phyloP scores from a whole-genome alignment of 2,329 filamentous ascomycete genomes.

The Venturia nashicola region DNA sequence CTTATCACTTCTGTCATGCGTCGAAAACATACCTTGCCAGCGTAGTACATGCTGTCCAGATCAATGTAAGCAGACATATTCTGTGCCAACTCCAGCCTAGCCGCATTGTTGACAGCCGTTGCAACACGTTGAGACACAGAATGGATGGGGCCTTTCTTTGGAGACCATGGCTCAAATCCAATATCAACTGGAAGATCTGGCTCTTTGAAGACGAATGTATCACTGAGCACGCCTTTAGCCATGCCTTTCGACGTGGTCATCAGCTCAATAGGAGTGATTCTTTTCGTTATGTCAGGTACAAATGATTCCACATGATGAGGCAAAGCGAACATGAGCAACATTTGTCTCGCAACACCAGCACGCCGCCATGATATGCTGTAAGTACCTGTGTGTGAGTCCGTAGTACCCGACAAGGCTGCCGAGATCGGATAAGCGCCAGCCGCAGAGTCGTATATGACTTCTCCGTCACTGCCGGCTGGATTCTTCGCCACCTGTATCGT shows the following conservation, averaged over 20 bases:
- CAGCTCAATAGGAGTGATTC: constrained; percentile 35
- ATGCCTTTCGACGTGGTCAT: constrained; percentile 75
- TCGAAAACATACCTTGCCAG: constrained; percentile 45
- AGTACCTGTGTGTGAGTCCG: constrained; percentile 38
- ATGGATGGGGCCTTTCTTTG: constrained; percentile 28
- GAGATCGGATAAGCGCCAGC: constrained; percentile 62
- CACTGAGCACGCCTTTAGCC: constrained; percentile 54
- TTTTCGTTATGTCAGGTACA: constrained; percentile 25
- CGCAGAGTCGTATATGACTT: constrained; percentile 61
- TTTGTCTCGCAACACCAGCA: constrained; percentile 46
- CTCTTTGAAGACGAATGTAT: constrained; percentile 55
- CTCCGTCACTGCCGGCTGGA: constrained; percentile 43
- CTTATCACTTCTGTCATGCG: background rate
- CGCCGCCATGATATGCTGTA: constrained; percentile 67
- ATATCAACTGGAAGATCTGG: constrained; percentile 56
- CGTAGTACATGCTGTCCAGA: constrained; percentile 81
- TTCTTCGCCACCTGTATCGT: constrained; percentile 76
- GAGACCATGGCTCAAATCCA: constrained; percentile 68
- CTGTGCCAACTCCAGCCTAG: constrained; percentile 62
- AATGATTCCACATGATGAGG: constrained; percentile 79
- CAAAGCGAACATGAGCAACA: constrained; percentile 76
- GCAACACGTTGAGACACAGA: constrained; percentile 37
- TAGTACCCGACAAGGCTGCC: constrained; percentile 51
- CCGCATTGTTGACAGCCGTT: constrained; percentile 46
- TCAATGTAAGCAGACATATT: constrained; percentile 61